These are phyloP conservation scores for Hymenoscyphus albidus DNA, from an alignment of 2,329 filamentous ascomycete species.

Conservation along the genomic window DNA sequence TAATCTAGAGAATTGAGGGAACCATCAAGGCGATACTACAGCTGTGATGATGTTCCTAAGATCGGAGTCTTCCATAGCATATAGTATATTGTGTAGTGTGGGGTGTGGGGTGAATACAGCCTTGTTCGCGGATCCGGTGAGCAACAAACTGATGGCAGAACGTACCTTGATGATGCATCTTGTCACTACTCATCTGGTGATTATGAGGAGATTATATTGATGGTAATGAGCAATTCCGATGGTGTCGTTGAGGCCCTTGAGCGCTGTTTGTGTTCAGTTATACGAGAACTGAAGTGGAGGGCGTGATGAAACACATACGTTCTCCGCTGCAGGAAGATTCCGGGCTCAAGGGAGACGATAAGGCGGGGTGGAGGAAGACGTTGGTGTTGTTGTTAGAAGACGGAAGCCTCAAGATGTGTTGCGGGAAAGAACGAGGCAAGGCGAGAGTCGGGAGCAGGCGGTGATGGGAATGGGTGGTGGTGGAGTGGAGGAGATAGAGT, in stretches of 20 bases:
- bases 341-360: slow-evolving; percentile 1
- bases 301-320: slow-evolving; percentile 4
- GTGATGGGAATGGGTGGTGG: too few relatives aligned
- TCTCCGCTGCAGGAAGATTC: neutral
- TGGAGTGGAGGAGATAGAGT: too few relatives aligned
- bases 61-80: neutral
- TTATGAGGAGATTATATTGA: neutral
- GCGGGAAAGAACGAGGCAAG: too few relatives aligned
- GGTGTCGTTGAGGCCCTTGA: neutral
- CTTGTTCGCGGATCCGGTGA: slow-evolving; percentile 8
- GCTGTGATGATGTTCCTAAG: neutral
- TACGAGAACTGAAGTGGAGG: neutral
- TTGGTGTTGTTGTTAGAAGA: neutral
- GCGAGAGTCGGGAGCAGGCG: too few relatives aligned
- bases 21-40: neutral
- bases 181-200: neutral
- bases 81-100: neutral
- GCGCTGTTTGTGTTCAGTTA: neutral
- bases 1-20: neutral
- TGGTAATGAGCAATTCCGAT: neutral
- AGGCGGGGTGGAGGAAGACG: neutral
- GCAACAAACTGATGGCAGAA: slow-evolving; percentile 4
- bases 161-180: slow-evolving; percentile 24
- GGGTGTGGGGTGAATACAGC: slow-evolving; percentile 9
- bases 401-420: too few relatives aligned